phyloP scores from a whole-genome alignment of 805 yeast genomes.

The Jamesozyma lodderae region DNA sequence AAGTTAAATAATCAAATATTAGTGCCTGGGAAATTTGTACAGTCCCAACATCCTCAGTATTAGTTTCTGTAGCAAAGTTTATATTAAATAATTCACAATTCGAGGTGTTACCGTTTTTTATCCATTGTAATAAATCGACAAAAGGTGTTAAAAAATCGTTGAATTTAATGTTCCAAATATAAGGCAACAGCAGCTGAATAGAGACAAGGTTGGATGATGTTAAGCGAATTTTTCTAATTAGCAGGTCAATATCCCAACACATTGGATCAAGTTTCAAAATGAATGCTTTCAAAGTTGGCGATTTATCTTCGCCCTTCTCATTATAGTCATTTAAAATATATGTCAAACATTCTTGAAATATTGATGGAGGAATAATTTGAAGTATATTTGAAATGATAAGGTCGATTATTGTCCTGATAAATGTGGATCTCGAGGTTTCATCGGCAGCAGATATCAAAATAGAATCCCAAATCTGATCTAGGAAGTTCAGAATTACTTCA shows the following conservation, averaged over 20 bases:
- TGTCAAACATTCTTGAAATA: constrained; percentile 54
- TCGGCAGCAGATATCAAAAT: neutral
- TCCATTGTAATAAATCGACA: constrained; percentile 40
- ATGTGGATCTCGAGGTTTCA: neutral
- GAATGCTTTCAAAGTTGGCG: constrained; percentile 45
- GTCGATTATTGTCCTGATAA: constrained; percentile 1
- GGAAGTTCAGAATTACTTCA: neutral
- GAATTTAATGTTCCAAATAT: constrained; percentile 62
- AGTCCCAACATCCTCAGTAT: no score
- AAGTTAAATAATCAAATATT: constrained; percentile 56
- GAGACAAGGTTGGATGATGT: neutral
- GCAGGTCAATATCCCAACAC: constrained; percentile 68
- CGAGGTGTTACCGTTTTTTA: constrained; percentile 4
- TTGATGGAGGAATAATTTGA: constrained; percentile 46
- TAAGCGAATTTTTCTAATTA: constrained; percentile 51
- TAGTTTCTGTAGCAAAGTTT: neutral
- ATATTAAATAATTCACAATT: constrained; percentile 6
- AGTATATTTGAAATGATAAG: constrained; percentile 17
- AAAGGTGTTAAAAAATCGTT: constrained; percentile 68
- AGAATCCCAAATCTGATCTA: constrained; percentile 9
- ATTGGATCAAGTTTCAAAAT: constrained; percentile 60
- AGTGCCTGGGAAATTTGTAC: constrained; percentile 3
- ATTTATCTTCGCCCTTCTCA: neutral
- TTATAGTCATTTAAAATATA: constrained; percentile 35
- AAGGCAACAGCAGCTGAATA: constrained; percentile 33